Conservation (phyloP, 1,139 yeast species). For the Pneumocystis canis region DNA sequence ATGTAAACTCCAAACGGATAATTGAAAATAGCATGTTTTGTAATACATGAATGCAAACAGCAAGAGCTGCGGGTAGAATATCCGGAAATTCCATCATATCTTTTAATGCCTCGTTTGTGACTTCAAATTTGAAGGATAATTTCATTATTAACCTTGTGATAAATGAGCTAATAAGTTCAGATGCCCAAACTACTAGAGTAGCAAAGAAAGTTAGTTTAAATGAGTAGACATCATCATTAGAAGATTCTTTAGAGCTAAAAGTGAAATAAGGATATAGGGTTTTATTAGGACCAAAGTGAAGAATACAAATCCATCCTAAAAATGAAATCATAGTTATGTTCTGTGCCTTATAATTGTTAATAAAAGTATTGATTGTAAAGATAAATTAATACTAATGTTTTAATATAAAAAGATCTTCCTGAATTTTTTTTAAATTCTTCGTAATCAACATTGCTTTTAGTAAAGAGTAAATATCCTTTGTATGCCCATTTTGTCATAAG, state of each 20-base stretch:
- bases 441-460: slow-evolving; percentile 2
- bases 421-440: slow-evolving; percentile 8
- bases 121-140: slow-evolving; percentile 3
- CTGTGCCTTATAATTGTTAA: slow-evolving; percentile 4
- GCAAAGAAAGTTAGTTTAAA: slow-evolving; percentile 6
- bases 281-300: slow-evolving; percentile 13
- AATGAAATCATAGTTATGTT: slow-evolving; percentile 14
- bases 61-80: slow-evolving; percentile 4
- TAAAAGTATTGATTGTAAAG: not conserved
- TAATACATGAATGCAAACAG: slow-evolving; percentile 7
- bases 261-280: slow-evolving; percentile 1
- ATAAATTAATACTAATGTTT: slow-evolving; percentile 7
- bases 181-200: slow-evolving; percentile 6
- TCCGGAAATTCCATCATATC: slow-evolving; percentile 7
- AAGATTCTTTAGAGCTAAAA: not conserved
- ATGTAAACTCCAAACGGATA: slow-evolving; percentile 1
- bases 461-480: slow-evolving; percentile 1
- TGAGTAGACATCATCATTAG: slow-evolving; percentile 1
- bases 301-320: slow-evolving; percentile 13
- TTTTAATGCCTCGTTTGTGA: slow-evolving; percentile 4
- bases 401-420: slow-evolving; percentile 12
- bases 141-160: slow-evolving; percentile 6
- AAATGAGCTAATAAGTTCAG: slow-evolving; percentile 3
- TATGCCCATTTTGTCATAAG: slow-evolving; percentile 10
- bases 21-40: slow-evolving; percentile 8